phyloP scores from a whole-genome alignment of 129 eudicot genomes.

The Arctium minus region DNA sequence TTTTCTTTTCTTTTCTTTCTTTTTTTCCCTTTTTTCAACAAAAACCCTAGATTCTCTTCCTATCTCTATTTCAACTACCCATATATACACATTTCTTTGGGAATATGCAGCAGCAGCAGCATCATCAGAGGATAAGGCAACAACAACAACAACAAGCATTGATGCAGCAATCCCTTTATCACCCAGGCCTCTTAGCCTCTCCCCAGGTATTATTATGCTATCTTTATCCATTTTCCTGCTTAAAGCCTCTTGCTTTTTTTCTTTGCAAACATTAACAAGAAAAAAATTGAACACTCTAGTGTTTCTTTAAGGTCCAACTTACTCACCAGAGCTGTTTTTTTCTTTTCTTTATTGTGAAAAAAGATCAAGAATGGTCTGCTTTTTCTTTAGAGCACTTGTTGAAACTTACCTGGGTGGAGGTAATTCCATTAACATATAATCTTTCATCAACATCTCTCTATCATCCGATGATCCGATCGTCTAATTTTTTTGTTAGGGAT shows the following conservation, averaged over 20 bases:
- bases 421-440: not conserved
- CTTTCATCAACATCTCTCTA: not conserved
- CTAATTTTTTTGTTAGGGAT: not conserved
- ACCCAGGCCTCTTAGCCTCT: constrained; percentile 37
- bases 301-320: not conserved
- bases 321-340: not conserved
- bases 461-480: not conserved
- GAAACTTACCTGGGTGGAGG: not conserved
- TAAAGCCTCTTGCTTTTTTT: not conserved
- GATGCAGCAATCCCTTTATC: constrained; percentile 57
- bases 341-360: not conserved
- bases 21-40: not conserved
- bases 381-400: not conserved
- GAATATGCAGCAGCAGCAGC: constrained; percentile 48
- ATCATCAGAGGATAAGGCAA: constrained; percentile 38
- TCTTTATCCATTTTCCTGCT: not conserved
- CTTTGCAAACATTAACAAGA: not conserved
- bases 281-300: not conserved
- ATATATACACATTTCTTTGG: not conserved
- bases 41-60: constrained; percentile 32
- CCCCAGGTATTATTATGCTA: constrained; percentile 38
- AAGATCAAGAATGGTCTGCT: not conserved
- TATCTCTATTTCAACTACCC: not conserved
- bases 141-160: constrained; percentile 58
- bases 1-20: not conserved